These are phyloP conservation scores for Dictyostelium citrinum DNA, from an alignment of 78 protist genomes.

Conservation along the genomic window DNA sequence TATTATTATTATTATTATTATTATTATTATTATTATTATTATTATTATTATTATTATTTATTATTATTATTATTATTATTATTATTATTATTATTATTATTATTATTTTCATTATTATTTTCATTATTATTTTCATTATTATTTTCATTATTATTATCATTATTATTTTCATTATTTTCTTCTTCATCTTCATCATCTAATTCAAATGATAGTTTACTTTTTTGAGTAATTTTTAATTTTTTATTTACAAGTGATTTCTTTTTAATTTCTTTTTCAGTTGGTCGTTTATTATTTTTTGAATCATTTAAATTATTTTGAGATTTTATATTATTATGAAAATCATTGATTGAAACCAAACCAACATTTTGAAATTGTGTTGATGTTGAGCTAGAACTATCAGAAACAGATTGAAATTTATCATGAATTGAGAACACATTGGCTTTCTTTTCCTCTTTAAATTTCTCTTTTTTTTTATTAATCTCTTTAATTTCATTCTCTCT, in stretches of 20 bases:
- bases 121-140: neutral
- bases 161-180: constrained; percentile 1
- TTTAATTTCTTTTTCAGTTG: neutral
- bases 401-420: constrained; percentile 54
- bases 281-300: neutral
- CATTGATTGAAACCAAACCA: constrained; percentile 68
- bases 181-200: constrained; percentile 52
- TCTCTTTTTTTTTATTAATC: constrained; percentile 39
- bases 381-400: neutral
- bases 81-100: neutral
- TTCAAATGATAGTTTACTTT: constrained; percentile 46
- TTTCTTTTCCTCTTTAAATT: constrained; percentile 27
- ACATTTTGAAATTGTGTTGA: constrained; percentile 5
- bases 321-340: constrained; percentile 48
- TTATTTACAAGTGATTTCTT: constrained; percentile 8
- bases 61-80: neutral
- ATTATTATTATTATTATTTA: neutral
- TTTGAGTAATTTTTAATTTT: constrained; percentile 16
- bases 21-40: neutral
- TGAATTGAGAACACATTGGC: constrained; percentile 3
- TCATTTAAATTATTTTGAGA: neutral
- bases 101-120: neutral
- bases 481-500: constrained; percentile 54
- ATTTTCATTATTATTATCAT: neutral
- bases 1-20: neutral